Percentiles rank a stretch among this genome's conserved stretches.
phyloP scores from a whole-genome alignment of 2,329 filamentous ascomycete species.

The Diaporthe ampelina region DNA sequence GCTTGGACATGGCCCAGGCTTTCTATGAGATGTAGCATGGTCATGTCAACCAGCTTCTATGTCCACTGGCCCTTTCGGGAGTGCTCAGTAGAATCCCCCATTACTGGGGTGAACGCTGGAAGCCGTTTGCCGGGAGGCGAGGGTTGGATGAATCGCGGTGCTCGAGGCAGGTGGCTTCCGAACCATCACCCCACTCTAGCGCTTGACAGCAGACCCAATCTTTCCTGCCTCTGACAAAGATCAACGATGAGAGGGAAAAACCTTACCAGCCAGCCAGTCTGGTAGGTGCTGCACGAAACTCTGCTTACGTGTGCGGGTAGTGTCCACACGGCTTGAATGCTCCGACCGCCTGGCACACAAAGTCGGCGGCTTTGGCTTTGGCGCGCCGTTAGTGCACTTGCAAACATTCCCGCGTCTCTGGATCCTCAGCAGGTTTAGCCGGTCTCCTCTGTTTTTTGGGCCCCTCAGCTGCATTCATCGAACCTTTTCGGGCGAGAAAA shows the following conservation, averaged over 20 bases:
- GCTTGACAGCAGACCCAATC: slow-evolving; percentile 28
- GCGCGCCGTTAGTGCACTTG: slow-evolving; percentile 9
- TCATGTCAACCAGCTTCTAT: not conserved
- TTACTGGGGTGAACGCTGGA: not conserved
- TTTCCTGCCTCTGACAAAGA: slow-evolving; percentile 26
- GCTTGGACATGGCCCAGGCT: slow-evolving; percentile 15
- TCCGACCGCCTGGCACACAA: not conserved
- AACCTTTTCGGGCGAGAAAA: not conserved
- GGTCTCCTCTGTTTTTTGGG: not conserved
- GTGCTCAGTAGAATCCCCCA: not conserved
- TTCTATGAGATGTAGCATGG: slow-evolving; percentile 6
- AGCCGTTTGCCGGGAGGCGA: not conserved
- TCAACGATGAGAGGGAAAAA: not conserved
- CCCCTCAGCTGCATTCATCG: not conserved
- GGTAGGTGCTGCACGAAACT: slow-evolving; percentile 21
- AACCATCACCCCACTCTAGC: slow-evolving; percentile 27
- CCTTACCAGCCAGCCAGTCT: not conserved
- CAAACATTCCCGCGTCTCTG: slow-evolving; percentile 1
- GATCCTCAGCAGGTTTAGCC: not conserved
- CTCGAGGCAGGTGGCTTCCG: slow-evolving; percentile 6
- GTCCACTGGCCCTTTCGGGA: not conserved
- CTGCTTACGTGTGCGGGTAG: slow-evolving; percentile 12
- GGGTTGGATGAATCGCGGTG: slow-evolving; percentile 2
- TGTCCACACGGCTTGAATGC: slow-evolving; percentile 3
- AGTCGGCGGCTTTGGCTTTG: not conserved